Evolutionary conservation across 2,329 filamentous ascomycete genomes (phyloP), one percentile per base, ranked within the genome.

Genomic region (Cadophora malorum): DNA sequence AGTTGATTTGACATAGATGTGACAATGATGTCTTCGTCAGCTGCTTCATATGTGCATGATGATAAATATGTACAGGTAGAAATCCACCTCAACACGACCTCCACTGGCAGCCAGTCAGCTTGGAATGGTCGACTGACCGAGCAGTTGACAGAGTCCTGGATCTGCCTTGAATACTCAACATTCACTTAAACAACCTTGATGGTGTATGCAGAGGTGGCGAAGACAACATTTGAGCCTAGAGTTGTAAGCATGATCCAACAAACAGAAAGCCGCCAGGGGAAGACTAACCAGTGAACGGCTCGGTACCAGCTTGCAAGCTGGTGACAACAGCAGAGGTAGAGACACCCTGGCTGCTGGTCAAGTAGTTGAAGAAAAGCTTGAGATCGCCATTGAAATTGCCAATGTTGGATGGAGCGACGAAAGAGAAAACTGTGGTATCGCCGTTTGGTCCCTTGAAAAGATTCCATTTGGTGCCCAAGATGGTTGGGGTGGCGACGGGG

Each of bases 381-480:
- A 90, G 74, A 75, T 91, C 86, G 35, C 83, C 87, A 52, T 79
- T 81, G 78, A 87, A 90, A 76, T 73, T 82, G 31, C 79, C 81
- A 25, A 85, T 78, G 45, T 83, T 78, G 55, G 78, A 81, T 72
- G 77, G 65, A 69, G 78, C 83, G 6, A 88, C 84, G 70, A 88
- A 91, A 73, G 84, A 87, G 80, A 84, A 90, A 14, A 91, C 88
- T 3, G 83, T 84, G 78, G 83, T 88, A 64, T 79, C 77, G 41
- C 86, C 85, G 72, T 90, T 89, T 21, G 78, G 78, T 16, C 88
- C 88, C 67, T 82, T 82, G 79, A 83, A 90, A 63, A 91, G 79
- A 63, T 85, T 83, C 83, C 85, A 91, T 19, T 74, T 78, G 41
- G 79, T 77, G 53, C 85, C 86, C 55, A 78, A 84, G 67, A 90